These are phyloP conservation scores for Carex pumila DNA, from an alignment of 176 grass and related monocot genomes.

Conservation along the genomic window DNA sequence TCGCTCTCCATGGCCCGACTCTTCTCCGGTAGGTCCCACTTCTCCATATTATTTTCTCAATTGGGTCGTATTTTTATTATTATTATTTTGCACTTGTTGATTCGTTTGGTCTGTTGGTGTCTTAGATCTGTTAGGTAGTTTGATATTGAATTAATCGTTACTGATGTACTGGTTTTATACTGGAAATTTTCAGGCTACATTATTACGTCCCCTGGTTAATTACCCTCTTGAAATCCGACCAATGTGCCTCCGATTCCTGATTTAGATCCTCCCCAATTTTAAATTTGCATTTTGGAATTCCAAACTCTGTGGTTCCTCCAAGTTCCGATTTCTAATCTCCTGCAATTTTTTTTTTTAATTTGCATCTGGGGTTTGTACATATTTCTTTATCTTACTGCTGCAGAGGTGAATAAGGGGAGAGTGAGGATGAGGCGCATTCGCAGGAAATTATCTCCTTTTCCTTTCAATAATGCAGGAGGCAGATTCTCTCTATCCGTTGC, in stretches of 20 bases:
- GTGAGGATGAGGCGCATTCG: constrained; percentile 70
- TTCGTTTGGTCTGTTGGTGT: background rate
- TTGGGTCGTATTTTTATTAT: background rate
- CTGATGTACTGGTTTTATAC: background rate
- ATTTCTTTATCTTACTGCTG: constrained; percentile 32
- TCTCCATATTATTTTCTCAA: background rate
- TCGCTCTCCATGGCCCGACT: background rate
- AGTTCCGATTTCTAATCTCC: too few species aligned
- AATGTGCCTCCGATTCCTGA: background rate
- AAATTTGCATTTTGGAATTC: background rate
- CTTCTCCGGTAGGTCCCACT: background rate
- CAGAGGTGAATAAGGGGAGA: constrained; percentile 54
- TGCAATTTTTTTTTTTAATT: background rate
- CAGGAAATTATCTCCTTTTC: constrained; percentile 59
- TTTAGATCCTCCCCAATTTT: background rate
- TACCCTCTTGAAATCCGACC: background rate
- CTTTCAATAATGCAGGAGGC: constrained; percentile 54
- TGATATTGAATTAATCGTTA: background rate
- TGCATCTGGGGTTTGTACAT: background rate
- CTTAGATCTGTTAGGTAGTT: background rate
- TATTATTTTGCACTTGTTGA: background rate
- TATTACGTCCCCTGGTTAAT: background rate
- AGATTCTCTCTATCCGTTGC: constrained; percentile 34
- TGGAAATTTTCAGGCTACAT: background rate
- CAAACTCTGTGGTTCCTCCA: too few species aligned